A percentile compares a stretch with the other conserved stretches of the same genome.
These are phyloP conservation scores for Triticum dicoccoides DNA, from an alignment of 176 grass and related monocot genomes.

Conservation along the genomic window DNA sequence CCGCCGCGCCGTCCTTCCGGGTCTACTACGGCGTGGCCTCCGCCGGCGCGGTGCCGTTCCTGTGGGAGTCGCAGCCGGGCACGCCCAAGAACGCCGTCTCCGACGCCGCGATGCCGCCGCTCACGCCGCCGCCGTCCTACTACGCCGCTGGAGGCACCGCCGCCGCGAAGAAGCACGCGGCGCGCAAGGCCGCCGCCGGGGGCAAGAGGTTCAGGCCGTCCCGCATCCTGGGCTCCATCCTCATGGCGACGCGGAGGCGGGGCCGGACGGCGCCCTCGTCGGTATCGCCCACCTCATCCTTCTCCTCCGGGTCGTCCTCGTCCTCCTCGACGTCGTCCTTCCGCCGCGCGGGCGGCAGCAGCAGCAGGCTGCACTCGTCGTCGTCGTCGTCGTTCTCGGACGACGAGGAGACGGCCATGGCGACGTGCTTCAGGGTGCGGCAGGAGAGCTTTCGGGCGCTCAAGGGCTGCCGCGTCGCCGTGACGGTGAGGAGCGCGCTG, in stretches of 20 bases:
- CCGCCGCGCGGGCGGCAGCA: background rate
- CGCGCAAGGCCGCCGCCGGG: constrained; percentile 3
- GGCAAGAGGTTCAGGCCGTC: constrained; percentile 36
- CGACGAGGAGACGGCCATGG: constrained; percentile 7
- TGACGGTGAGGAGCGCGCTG: constrained; percentile 41
- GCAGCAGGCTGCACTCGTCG: constrained; percentile 17
- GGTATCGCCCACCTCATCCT: constrained; percentile 30
- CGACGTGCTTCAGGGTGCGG: constrained; percentile 47
- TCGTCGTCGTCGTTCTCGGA: background rate
- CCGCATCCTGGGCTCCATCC: constrained; percentile 48
- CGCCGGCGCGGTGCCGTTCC: constrained; percentile 67
- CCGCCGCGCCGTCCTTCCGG: constrained; percentile 61
- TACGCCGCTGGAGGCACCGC: background rate
- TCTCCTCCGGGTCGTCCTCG: background rate
- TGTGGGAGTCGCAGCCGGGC: constrained; percentile 91
- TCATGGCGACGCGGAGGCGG: constrained; percentile 28
- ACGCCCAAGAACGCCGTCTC: constrained; percentile 59
- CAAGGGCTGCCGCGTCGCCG: constrained; percentile 37
- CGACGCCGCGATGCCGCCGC: constrained; percentile 27
- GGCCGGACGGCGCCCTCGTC: background rate
- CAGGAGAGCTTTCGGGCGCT: constrained; percentile 38
- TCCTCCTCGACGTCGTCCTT: constrained; percentile 31
- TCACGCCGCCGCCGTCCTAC: constrained; percentile 82
- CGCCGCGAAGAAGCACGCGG: background rate
- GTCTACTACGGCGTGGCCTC: constrained; percentile 83